Conservation (phyloP, 164 flowering plant species). For the Sextonia rubra region DNA sequence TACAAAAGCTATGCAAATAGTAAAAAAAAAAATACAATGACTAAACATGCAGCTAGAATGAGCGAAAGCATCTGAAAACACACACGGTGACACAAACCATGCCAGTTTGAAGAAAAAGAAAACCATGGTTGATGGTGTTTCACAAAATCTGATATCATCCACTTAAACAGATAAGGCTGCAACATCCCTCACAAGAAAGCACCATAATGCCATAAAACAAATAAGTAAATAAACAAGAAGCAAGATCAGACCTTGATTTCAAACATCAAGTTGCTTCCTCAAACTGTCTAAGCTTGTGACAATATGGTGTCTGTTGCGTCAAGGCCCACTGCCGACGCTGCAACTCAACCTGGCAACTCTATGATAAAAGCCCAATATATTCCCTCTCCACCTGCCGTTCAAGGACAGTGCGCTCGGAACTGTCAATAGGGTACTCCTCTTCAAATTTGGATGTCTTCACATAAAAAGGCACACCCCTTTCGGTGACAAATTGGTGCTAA, state of each 20-base stretch:
- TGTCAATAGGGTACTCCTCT: slow-evolving; percentile 56
- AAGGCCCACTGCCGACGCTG: slow-evolving; percentile 78
- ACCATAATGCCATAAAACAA: neutral
- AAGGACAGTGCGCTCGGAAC: slow-evolving; percentile 33
- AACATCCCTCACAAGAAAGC: neutral
- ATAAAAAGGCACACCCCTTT: slow-evolving; percentile 62
- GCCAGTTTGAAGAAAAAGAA: too few relatives aligned
- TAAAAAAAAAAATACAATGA: too few relatives aligned
- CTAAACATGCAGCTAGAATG: too few relatives aligned
- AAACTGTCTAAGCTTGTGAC: slow-evolving; percentile 61
- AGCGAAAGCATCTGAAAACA: too few relatives aligned
- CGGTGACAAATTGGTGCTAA: slow-evolving; percentile 39
- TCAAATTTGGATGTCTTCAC: slow-evolving; percentile 62
- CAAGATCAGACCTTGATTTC: slow-evolving; percentile 19
- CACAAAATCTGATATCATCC: too few relatives aligned
- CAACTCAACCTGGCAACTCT: slow-evolving; percentile 67
- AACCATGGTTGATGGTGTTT: too few relatives aligned
- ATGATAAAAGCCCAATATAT: slow-evolving; percentile 41
- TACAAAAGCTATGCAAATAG: too few relatives aligned
- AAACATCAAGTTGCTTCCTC: slow-evolving; percentile 33
- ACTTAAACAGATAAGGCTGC: neutral
- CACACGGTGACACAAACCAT: too few relatives aligned
- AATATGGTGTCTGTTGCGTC: slow-evolving; percentile 53
- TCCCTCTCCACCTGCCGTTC: slow-evolving; percentile 60
- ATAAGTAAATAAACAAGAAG: slow-evolving; percentile 2